Evolutionary conservation across 306 rosid species (phyloP).

Genomic region (Delonix regia): DNA sequence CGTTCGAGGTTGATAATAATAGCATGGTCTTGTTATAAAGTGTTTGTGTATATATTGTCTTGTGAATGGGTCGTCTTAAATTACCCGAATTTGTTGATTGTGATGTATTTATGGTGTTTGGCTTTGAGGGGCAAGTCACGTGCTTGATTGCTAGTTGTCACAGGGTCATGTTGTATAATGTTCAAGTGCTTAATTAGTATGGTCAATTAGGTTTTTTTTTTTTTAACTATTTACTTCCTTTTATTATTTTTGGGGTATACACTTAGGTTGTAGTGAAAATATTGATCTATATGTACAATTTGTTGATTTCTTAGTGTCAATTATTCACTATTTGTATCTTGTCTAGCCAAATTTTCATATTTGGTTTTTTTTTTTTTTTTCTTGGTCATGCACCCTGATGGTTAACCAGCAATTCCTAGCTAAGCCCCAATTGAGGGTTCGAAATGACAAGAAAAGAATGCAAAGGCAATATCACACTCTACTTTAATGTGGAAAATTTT

Average conservation of each 20-base stretch:
- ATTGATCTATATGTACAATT: slow-evolving; percentile 34
- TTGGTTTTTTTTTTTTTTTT: background rate
- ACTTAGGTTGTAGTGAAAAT: slow-evolving; percentile 18
- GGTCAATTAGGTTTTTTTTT: slow-evolving; percentile 24
- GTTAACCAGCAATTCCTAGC: background rate
- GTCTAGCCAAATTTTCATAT: background rate
- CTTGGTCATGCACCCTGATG: background rate
- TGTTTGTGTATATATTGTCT: background rate
- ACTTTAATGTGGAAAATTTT: background rate
- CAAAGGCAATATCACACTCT: background rate
- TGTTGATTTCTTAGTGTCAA: slow-evolving; percentile 14
- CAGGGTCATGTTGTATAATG: slow-evolving; percentile 31
- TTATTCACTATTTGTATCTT: background rate
- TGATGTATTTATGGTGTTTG: slow-evolving; percentile 49
- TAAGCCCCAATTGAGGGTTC: background rate
- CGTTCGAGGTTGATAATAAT: slow-evolving; percentile 63
- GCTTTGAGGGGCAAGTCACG: slow-evolving; percentile 45
- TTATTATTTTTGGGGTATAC: slow-evolving; percentile 29
- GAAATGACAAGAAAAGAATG: background rate
- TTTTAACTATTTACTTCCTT: background rate
- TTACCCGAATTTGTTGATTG: slow-evolving; percentile 40
- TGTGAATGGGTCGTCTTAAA: slow-evolving; percentile 11
- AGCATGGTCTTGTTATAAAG: slow-evolving; percentile 64
- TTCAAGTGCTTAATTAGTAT: slow-evolving; percentile 31
- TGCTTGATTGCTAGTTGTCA: slow-evolving; percentile 42